Evolutionary conservation across 805 yeast species (phyloP).

Genomic region (Metschnikowia noctiluminum): DNA sequence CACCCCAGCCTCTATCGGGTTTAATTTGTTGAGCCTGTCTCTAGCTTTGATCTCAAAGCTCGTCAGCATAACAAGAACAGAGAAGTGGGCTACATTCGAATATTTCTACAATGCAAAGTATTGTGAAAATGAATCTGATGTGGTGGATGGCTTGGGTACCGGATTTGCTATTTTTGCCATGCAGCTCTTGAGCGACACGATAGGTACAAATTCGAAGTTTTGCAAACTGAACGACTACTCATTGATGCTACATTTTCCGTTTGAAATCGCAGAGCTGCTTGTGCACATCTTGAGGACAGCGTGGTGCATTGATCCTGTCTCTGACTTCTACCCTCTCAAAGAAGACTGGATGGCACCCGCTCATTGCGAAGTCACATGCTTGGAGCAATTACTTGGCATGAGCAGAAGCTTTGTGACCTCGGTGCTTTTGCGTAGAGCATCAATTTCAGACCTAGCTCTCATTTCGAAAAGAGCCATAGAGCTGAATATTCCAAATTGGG

Average conservation of each 20-base stretch:
- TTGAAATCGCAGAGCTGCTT: conserved; percentile 4
- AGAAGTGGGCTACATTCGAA: background rate
- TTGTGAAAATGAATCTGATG: conserved; percentile 8
- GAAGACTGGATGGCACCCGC: conserved; percentile 14
- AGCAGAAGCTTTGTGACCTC: background rate
- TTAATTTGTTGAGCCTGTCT: conserved; percentile 1
- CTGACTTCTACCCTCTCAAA: conserved; percentile 11
- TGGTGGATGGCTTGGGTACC: conserved; percentile 9
- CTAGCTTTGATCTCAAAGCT: conserved; percentile 4
- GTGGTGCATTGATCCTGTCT: conserved; percentile 8
- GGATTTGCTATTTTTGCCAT: conserved; percentile 6
- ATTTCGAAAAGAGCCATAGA: conserved; percentile 3
- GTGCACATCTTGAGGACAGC: conserved; percentile 6
- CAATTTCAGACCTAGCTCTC: conserved; percentile 1
- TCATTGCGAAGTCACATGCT: conserved; percentile 5
- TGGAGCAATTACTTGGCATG: conserved; percentile 1
- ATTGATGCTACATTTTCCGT: conserved; percentile 8
- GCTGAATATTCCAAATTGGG: conserved; percentile 7
- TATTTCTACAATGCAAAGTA: conserved; percentile 13
- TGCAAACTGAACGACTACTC: conserved; percentile 6
- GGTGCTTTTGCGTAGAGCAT: conserved; percentile 4
- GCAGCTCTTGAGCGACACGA: conserved; percentile 1
- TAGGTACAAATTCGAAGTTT: conserved; percentile 13
- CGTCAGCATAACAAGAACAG: conserved; percentile 6
- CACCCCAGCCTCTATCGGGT: conserved; percentile 5